Evolutionary conservation across 2,329 filamentous ascomycete species (phyloP), one percentile per base, ranked within the genome.

Genomic region (Allantophomopsis cytisporea): DNA sequence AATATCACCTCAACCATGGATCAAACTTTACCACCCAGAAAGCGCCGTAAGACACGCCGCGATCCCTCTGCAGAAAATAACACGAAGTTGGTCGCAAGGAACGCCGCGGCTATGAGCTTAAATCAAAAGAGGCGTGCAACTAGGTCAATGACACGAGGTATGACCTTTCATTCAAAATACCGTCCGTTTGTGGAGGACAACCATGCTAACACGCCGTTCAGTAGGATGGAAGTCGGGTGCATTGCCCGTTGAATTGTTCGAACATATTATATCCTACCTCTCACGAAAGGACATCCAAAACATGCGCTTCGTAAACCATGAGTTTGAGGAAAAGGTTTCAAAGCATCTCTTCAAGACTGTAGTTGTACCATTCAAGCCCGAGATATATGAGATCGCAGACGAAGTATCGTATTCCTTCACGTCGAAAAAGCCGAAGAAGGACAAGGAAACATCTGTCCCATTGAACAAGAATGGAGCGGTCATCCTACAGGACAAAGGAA

Each of bases 351-450:
- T 80, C 53, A 63, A 66, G 41, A 74, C 73, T 35, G 71, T 79
- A 7, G 75, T 82, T 5, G 71, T 80, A 2, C 73, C 75, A 2
- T 83, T 83, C 58, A 72, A 69, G 33, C 68, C 73, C 2, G 71
- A 79, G 46, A 69, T 83, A 17, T 80, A 74, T 52, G 68, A 67
- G 35, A 69, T 68, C 56, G 55, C 68, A 15, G 60, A 61, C 13
- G 56, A 59, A 30, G 8, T 28, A 28, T 28, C 23, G 10, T 28
- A 28, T 28, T 28, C 23, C 4, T 28, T 28, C 23, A 28, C 23
- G 7, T 39, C 37, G 10, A 31, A 1, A 18, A 34, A 10, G 45
- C 50, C 39, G 49, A 32, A 61, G 13, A 60, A 60, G 42, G 54
- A 7, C 3, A 18, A 31, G 2, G 15, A 11, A 52, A 36, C 54